Evolutionary conservation across 2,329 filamentous ascomycete genomes (phyloP).

Genomic region (Parascedosporium putredinis): DNA sequence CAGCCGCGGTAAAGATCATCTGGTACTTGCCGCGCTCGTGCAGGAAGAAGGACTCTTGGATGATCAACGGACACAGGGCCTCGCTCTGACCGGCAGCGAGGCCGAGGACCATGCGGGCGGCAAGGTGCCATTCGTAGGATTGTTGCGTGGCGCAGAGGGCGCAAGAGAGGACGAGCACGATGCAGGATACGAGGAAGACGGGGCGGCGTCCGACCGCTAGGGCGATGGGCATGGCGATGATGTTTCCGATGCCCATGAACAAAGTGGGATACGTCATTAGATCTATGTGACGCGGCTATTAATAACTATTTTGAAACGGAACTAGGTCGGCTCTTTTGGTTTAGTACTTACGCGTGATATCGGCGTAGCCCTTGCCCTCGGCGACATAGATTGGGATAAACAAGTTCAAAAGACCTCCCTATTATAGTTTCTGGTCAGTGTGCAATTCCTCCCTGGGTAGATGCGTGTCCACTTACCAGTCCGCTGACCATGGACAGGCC

Average conservation of each 20-base stretch:
- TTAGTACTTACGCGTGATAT: background rate
- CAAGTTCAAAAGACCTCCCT: background rate
- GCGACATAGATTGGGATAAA: background rate
- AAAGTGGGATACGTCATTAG: slow-evolving; percentile 1
- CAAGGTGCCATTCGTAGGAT: slow-evolving; percentile 26
- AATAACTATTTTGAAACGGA: background rate
- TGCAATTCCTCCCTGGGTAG: background rate
- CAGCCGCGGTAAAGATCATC: slow-evolving; percentile 30
- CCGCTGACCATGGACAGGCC: background rate
- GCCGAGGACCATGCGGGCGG: slow-evolving; percentile 25
- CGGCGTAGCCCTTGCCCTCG: background rate
- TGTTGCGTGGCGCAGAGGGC: slow-evolving; percentile 15
- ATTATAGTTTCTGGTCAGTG: no score
- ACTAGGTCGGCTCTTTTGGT: no score
- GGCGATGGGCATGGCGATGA: slow-evolving; percentile 23
- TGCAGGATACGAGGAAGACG: slow-evolving; percentile 20
- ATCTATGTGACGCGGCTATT: background rate
- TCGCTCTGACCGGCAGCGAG: slow-evolving; percentile 31
- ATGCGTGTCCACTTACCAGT: background rate
- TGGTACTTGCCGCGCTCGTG: slow-evolving; percentile 29
- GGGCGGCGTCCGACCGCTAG: slow-evolving; percentile 23
- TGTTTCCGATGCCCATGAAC: slow-evolving; percentile 18
- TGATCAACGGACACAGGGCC: slow-evolving; percentile 29
- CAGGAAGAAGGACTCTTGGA: slow-evolving; percentile 30
- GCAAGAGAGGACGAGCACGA: slow-evolving; percentile 18